A percentile compares a stretch with the other conserved stretches of the same genome.
These are phyloP conservation scores for Pyrenophora teres DNA, from an alignment of 2,329 filamentous ascomycete species.

Conservation along the genomic window DNA sequence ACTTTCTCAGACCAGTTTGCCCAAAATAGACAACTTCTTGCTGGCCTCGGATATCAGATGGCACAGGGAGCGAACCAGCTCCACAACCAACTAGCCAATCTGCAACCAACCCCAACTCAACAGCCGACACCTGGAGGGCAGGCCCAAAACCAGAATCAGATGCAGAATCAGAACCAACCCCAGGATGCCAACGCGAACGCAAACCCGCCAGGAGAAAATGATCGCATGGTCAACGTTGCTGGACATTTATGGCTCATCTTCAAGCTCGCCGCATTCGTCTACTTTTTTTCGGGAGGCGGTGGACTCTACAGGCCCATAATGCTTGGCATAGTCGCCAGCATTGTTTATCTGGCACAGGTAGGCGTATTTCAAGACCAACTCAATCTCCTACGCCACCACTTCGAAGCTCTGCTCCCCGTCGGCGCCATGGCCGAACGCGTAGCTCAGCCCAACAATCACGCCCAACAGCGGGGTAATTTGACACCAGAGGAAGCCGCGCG, in stretches of 20 bases:
- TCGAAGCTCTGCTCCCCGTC: conserved; percentile 49
- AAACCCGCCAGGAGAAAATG: conserved; percentile 26
- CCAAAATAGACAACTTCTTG: conserved; percentile 40
- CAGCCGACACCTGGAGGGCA: conserved; percentile 19
- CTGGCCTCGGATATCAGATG: conserved; percentile 38
- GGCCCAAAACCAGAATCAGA: conserved; percentile 18
- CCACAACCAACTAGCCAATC: conserved; percentile 24
- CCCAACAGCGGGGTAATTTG: conserved; percentile 24
- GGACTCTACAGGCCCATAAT: conserved; percentile 50
- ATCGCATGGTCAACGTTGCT: conserved; percentile 33
- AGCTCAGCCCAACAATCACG: conserved; percentile 13
- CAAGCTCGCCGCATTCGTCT: conserved; percentile 63
- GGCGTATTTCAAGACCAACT: conserved; percentile 51
- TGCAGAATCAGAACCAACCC: conserved; percentile 14
- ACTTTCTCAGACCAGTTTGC: conserved; percentile 42
- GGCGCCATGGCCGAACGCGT: conserved; percentile 26
- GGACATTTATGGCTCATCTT: conserved; percentile 62
- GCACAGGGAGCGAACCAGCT: conserved; percentile 22
- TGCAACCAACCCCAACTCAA: conserved; percentile 26
- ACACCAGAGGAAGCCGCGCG: conserved; percentile 51
- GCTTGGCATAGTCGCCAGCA: conserved; percentile 46
- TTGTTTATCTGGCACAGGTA: conserved; percentile 50
- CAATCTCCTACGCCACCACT: conserved; percentile 48
- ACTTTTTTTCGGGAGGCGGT: conserved; percentile 58
- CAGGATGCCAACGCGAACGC: conserved; percentile 13